Evolutionary conservation across 257 asterid species (phyloP), one percentile per base, ranked within the genome.

Genomic region (Asclepias syriaca): DNA sequence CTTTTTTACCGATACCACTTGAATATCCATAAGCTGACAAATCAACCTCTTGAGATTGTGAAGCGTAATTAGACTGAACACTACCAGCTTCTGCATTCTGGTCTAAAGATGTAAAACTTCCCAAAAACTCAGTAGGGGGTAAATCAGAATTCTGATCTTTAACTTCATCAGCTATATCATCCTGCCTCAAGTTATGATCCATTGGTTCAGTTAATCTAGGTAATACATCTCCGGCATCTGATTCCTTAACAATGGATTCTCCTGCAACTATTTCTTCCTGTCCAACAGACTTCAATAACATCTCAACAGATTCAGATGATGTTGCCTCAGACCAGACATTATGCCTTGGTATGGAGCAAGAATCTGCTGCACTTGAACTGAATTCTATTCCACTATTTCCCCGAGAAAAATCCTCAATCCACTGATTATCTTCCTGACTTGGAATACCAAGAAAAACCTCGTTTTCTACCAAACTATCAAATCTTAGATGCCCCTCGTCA

Each of bases 281-380:
- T 43, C 98, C 92, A 84, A 92, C 98, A 2, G 99, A 89, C 77
- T 95, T 92, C 79, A 95, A 78, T 68, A 95, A 68, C 98, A 95
- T 92, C 81, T 95, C 99, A 82, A 92, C 98, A 75, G 99, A 88
- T 86, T 92, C 99, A 48, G 98, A 87, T 34, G 99, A 95, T 71
- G 99, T 92, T 77, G 97, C 99, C 87, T 95, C 99, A 76, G 94
- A 92, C 99, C 99, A 95, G 77, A 95, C 99, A 95, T 95, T 88
- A 84, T 86, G 95, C 84, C 97, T 89, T 15, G 90, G 93, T 83
- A 92, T 83, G 80, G 97, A 82, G 87, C 98, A 95, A 74, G 97
- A 77, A 75, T 86, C 96, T 57, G 96, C 75, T 27, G 94, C 94
- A 77, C 91, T 84, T 71, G 99, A 85, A 78, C 92, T 82, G 81